Evolutionary conservation across 2,329 filamentous ascomycete species (phyloP).

Genomic region (Acarospora socialis): DNA sequence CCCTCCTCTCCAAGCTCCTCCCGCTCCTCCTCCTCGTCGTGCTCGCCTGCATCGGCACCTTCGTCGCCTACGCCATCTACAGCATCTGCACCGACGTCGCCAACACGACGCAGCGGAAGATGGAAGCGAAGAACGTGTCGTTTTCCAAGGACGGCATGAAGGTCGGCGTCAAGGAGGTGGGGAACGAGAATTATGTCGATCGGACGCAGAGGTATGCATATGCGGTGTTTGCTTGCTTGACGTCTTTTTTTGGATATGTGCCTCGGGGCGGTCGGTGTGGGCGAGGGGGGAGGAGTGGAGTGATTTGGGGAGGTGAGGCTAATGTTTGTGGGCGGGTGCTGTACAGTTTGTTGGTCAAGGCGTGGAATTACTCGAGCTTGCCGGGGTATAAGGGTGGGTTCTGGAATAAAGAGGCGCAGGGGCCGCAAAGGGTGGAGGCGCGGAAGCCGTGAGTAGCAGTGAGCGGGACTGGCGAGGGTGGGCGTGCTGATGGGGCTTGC

Average conservation of each 20-base stretch:
- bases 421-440: no score
- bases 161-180: constrained; percentile 44
- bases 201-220: constrained; percentile 38
- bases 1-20: constrained; percentile 31
- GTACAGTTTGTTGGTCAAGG: constrained; percentile 31
- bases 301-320: no score
- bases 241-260: no score
- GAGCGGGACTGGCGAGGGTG: no score
- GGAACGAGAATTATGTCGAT: constrained; percentile 44
- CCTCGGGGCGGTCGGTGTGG: no score
- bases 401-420: constrained; percentile 19
- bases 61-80: constrained; percentile 43
- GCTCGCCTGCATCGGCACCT: constrained; percentile 36
- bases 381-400: constrained; percentile 32
- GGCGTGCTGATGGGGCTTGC: no score
- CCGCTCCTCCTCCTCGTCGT: constrained; percentile 43
- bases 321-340: no score
- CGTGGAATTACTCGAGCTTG: constrained; percentile 34
- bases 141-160: constrained; percentile 47
- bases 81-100: constrained; percentile 44
- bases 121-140: constrained; percentile 49
- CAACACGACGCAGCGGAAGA: constrained; percentile 41
- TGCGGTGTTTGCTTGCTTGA: constrained; percentile 1
- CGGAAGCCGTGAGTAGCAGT: no score
- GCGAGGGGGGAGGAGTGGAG: no score